Conservation (phyloP, 1,284 basidiomycete genomes). For the Phylloporus sp. region DNA sequence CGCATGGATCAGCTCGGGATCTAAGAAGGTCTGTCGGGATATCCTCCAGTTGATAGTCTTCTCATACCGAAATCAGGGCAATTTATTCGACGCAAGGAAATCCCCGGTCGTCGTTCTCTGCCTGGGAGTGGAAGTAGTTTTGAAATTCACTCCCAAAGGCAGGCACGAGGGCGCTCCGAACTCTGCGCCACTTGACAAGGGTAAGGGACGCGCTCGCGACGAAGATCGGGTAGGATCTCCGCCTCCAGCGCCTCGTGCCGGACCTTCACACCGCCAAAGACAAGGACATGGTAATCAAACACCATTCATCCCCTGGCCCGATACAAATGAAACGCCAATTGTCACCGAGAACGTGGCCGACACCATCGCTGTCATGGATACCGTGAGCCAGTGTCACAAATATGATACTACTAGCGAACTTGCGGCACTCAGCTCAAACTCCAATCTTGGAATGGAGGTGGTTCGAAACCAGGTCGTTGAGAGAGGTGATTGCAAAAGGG, state of each 20-base stretch:
- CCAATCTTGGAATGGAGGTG: conserved; percentile 1
- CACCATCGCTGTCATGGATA: conserved; percentile 8
- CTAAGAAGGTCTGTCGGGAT: conserved; percentile 36
- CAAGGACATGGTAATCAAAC: neutral
- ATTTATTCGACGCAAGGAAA: conserved; percentile 25
- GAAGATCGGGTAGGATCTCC: conserved; percentile 10
- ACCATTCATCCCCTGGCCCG: neutral
- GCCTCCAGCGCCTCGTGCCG: neutral
- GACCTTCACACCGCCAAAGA: conserved; percentile 1
- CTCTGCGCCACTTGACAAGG: conserved; percentile 9
- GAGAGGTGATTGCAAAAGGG: conserved; percentile 15
- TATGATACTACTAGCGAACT: neutral
- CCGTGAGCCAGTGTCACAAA: neutral
- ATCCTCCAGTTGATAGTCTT: neutral
- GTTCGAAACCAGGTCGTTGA: conserved; percentile 4
- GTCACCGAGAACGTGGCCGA: conserved; percentile 6
- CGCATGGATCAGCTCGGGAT: conserved; percentile 40
- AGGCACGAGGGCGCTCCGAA: conserved; percentile 24
- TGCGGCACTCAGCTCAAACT: neutral
- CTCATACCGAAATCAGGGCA: conserved; percentile 25
- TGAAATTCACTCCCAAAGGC: conserved; percentile 28
- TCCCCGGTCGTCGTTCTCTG: conserved; percentile 28
- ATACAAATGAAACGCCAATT: conserved; percentile 3
- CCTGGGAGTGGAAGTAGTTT: conserved; percentile 26
- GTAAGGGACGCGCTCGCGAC: conserved; percentile 14